phyloP scores from a whole-genome alignment of 768 basidiomycete genomes.

The Panaeolus papilionaceus region DNA sequence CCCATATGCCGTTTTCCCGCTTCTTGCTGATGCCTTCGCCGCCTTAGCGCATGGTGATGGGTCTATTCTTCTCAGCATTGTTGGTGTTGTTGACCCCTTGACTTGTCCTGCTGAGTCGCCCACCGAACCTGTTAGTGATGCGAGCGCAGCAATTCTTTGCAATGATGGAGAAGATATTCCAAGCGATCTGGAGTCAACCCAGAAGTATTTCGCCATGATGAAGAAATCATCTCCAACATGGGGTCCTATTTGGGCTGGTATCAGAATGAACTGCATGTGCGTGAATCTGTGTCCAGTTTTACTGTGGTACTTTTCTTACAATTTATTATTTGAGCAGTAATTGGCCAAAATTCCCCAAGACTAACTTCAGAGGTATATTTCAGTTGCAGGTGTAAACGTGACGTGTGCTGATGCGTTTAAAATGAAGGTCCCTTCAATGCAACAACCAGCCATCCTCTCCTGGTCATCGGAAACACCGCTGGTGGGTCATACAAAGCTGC shows the following conservation, averaged over 20 bases:
- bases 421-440: constrained; percentile 25
- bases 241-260: background rate
- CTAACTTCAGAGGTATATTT: constrained; percentile 33
- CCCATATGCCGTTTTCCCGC: constrained; percentile 38
- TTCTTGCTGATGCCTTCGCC: constrained; percentile 41
- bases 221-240: background rate
- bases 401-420: too few relatives aligned
- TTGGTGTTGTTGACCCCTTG: background rate
- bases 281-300: background rate
- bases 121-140: constrained; percentile 23
- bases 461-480: constrained; percentile 48
- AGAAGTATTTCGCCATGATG: constrained; percentile 18
- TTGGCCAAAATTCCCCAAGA: background rate
- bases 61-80: background rate
- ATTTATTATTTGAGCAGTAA: background rate
- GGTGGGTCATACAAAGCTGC: constrained; percentile 27
- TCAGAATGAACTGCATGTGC: background rate
- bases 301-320: background rate
- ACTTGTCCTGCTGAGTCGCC: background rate
- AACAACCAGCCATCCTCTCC: constrained; percentile 46
- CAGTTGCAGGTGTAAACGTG: too few relatives aligned
- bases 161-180: constrained; percentile 42
- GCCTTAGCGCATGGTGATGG: constrained; percentile 40
- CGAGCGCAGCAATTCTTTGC: constrained; percentile 35
- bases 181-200: constrained; percentile 31